Conservation (phyloP, 768 basidiomycete species). For the Termitomyces sp. region DNA sequence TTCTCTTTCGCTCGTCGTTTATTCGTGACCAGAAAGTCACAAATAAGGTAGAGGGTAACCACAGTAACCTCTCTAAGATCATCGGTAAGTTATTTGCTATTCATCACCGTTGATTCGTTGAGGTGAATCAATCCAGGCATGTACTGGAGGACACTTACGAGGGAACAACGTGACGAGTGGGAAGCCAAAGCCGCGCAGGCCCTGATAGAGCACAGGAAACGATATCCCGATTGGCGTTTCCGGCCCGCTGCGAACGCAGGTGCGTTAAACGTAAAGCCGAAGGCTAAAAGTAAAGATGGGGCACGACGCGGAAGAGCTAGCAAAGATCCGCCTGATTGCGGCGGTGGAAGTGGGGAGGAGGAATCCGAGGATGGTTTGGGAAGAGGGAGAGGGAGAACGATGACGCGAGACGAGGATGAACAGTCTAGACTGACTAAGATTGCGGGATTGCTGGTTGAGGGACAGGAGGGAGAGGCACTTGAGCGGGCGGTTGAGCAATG, state of each 20-base stretch:
- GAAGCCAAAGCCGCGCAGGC: slow-evolving; percentile 69
- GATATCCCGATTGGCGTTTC: slow-evolving; percentile 83
- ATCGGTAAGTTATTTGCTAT: slow-evolving; percentile 46
- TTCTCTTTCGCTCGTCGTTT: slow-evolving; percentile 79
- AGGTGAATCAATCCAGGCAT: slow-evolving; percentile 42
- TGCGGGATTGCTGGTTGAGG: slow-evolving; percentile 60
- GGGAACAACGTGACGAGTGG: slow-evolving; percentile 68
- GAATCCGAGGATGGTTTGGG: background rate
- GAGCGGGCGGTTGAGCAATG: slow-evolving; percentile 63
- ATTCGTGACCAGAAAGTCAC: slow-evolving; percentile 72
- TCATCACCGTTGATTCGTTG: background rate
- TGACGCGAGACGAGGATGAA: slow-evolving; percentile 20
- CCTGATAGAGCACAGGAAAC: slow-evolving; percentile 66
- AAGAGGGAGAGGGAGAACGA: slow-evolving; percentile 30
- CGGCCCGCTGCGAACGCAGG: slow-evolving; percentile 51
- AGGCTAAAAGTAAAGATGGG: slow-evolving; percentile 26
- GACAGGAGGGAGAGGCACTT: slow-evolving; percentile 61
- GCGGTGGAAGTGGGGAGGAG: slow-evolving; percentile 24
- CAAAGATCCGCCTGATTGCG: slow-evolving; percentile 20
- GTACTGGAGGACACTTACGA: slow-evolving; percentile 71
- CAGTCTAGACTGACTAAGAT: slow-evolving; percentile 65
- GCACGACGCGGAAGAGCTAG: slow-evolving; percentile 8
- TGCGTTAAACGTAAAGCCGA: slow-evolving; percentile 28
- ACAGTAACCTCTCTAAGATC: slow-evolving; percentile 77
- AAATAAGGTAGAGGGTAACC: slow-evolving; percentile 76